These are phyloP conservation scores for Hemerocallis citrina DNA, from an alignment of 106 monocot genomes.

Conservation along the genomic window DNA sequence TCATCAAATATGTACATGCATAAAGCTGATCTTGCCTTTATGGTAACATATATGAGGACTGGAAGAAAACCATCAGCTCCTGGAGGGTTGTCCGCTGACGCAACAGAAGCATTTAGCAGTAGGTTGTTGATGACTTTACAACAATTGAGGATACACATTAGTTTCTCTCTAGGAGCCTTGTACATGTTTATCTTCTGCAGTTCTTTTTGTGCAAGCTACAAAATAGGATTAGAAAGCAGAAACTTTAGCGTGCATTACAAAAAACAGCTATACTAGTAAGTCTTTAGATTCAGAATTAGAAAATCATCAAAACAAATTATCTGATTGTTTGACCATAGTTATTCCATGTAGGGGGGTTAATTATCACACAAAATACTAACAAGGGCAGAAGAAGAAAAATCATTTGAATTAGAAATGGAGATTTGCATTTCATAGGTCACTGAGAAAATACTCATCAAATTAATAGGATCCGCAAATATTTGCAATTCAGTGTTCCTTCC, in stretches of 20 bases:
- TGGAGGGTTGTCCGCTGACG: constrained; percentile 63
- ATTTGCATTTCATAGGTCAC: too few species aligned
- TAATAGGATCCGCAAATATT: too few species aligned
- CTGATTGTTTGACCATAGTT: too few species aligned
- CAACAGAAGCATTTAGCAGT: constrained; percentile 70
- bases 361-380: too few species aligned
- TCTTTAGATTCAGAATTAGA: too few species aligned
- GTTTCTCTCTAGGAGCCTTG: constrained; percentile 98
- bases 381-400: too few species aligned
- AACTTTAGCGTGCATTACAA: background rate
- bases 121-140: constrained; percentile 93
- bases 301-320: too few species aligned
- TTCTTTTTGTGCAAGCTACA: constrained; percentile 93
- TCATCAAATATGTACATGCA: background rate
- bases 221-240: background rate
- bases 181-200: constrained; percentile 94
- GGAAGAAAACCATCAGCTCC: constrained; percentile 99
- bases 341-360: too few species aligned
- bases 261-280: too few species aligned
- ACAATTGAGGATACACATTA: constrained; percentile 94
- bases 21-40: constrained; percentile 52
- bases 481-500: too few species aligned
- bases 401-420: too few species aligned
- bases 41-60: constrained; percentile 81
- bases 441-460: too few species aligned